phyloP scores from a whole-genome alignment of 176 grass and related monocot species.

The Alloteropsis semialata region DNA sequence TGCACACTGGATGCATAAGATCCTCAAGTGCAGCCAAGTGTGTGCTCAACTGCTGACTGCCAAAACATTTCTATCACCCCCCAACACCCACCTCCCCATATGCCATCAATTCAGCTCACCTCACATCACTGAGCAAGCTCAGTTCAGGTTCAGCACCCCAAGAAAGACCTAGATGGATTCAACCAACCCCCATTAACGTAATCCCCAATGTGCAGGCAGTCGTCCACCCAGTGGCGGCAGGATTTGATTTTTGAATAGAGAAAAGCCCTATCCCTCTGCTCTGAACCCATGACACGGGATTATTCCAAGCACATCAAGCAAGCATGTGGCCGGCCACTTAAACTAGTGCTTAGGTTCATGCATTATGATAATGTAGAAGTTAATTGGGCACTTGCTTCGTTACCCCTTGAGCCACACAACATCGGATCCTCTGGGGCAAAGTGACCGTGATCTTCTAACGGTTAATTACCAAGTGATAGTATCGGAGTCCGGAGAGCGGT shows the following conservation, averaged over 20 bases:
- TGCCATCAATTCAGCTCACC: conserved; percentile 1
- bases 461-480: conserved; percentile 2
- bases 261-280: not conserved
- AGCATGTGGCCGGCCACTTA: conserved; percentile 34
- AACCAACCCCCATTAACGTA: not conserved
- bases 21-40: not conserved
- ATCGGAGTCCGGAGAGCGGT: not conserved
- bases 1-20: not conserved
- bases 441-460: conserved; percentile 36
- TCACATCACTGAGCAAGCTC: not conserved
- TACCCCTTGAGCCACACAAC: conserved; percentile 30
- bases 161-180: conserved; percentile 27
- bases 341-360: conserved; percentile 7
- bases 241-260: not conserved
- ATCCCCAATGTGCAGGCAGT: not conserved
- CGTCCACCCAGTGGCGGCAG: not conserved
- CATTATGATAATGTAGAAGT: conserved; percentile 2
- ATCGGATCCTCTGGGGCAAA: conserved; percentile 43
- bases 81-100: not conserved
- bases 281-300: conserved; percentile 4
- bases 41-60: not conserved
- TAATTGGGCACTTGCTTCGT: conserved; percentile 6
- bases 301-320: conserved; percentile 23
- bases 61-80: not conserved
- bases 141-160: not conserved